These are phyloP conservation scores for Microcyclosporella mali DNA, from an alignment of 2,329 filamentous ascomycete species.

Conservation along the genomic window DNA sequence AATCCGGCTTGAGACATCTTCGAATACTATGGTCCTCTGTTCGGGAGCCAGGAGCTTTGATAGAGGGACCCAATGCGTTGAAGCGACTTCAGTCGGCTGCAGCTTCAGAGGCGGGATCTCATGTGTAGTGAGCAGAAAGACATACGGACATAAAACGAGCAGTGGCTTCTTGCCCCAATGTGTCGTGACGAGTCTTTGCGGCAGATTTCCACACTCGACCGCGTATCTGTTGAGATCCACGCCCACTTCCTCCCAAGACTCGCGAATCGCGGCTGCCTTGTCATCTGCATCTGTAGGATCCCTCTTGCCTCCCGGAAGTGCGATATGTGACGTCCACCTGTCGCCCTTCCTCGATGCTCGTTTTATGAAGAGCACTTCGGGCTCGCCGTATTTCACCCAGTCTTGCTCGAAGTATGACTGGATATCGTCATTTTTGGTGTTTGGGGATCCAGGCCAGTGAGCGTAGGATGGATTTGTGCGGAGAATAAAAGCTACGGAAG, in stretches of 20 bases:
- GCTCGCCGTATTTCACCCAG: conserved; percentile 61
- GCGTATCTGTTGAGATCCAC: conserved; percentile 43
- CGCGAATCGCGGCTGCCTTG: conserved; percentile 55
- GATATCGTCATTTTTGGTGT: conserved; percentile 32
- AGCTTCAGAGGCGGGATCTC: conserved; percentile 52
- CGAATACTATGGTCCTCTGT: conserved; percentile 56
- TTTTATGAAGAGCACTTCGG: conserved; percentile 67
- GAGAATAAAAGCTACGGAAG: conserved; percentile 60
- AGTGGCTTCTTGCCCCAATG: conserved; percentile 58
- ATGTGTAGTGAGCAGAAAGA: conserved; percentile 57
- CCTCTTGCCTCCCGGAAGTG: conserved; percentile 60
- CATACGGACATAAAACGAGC: conserved; percentile 64
- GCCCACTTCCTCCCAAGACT: conserved; percentile 62
- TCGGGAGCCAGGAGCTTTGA: conserved; percentile 54
- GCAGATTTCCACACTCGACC: conserved; percentile 54
- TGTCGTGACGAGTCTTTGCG: conserved; percentile 60
- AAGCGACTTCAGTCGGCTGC: conserved; percentile 63
- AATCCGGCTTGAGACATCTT: conserved; percentile 58
- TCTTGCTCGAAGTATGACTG: conserved; percentile 56
- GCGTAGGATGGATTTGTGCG: conserved; percentile 54
- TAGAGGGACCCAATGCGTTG: conserved; percentile 63
- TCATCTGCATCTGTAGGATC: conserved; percentile 61
- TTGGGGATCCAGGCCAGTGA: conserved; percentile 43
- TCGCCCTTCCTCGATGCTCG: conserved; percentile 59
- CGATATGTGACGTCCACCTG: conserved; percentile 64